Evolutionary conservation across 1,284 basidiomycete species (phyloP), one percentile per base, ranked within the genome.

Genomic region (Tranzscheliella williamsii): DNA sequence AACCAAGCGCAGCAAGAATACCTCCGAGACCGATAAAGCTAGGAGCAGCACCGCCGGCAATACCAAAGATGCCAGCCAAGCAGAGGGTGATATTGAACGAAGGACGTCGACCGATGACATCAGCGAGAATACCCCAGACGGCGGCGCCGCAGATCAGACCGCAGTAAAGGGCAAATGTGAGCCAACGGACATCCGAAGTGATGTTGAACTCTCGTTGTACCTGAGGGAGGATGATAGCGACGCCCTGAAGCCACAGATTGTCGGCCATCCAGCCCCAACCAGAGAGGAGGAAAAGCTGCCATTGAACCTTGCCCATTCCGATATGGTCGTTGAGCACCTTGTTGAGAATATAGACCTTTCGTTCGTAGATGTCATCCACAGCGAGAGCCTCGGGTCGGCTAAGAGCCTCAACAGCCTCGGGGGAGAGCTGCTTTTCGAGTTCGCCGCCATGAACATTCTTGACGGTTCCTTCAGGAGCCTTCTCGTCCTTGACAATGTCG

Each of bases 261-360:
- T 74, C 72, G 21, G 68, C 52, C 43, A 73, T 54, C 67, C 67
- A 72, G 31, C 71, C 68, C 37, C 68, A 66, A 37, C 70, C 70
- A 22, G 66, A 53, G 18, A 70, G 64, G 33, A 65, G 38, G 35
- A 72, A 61, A 26, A 67, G 50, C 44, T 69, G 67, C 69, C 69
- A 72, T 41, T 65, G 62, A 11, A 65, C 51, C 52, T 67, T 67
- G 49, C 72, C 72, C 72, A 75, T 73, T 32, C 71, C 71, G 23
- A 75, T 72, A 34, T 75, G 51, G 27, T 76, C 73, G 53, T 73
- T 74, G 53, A 76, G 70, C 29, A 75, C 67, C 50, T 67, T 63
- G 64, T 76, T 76, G 45, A 76, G 47, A 33, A 76, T 70, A 46
- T 69, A 75, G 34, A 72, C 68, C 46, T 76, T 76, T 39, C 73